Percentiles rank a stretch among this genome's conserved stretches.
Conservation (phyloP, 163 green algal genomes). For the Smithsoniella earleae region DNA sequence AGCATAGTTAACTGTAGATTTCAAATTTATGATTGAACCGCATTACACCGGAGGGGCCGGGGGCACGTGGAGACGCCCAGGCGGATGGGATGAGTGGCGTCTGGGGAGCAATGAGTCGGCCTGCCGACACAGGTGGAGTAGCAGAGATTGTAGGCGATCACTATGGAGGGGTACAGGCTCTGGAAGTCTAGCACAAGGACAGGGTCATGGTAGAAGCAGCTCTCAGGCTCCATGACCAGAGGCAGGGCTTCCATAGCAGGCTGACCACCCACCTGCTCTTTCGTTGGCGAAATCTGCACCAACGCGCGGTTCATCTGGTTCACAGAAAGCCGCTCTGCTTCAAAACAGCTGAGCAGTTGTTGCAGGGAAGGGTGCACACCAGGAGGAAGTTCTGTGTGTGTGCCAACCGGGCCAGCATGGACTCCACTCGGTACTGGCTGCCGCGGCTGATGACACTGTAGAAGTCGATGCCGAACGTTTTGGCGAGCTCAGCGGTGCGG, state of each 20-base stretch:
- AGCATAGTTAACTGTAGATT: slow-evolving; percentile 10
- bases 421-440: slow-evolving; percentile 85
- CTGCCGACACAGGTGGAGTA: slow-evolving; percentile 81
- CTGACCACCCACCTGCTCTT: slow-evolving; percentile 64
- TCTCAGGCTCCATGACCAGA: slow-evolving; percentile 92
- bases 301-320: no score
- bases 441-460: slow-evolving; percentile 79
- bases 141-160: slow-evolving; percentile 99
- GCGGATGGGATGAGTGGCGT: slow-evolving; percentile 2
- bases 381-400: slow-evolving; percentile 83
- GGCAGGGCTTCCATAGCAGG: slow-evolving; percentile 85
- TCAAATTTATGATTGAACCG: no score
- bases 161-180: slow-evolving; percentile 83
- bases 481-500: slow-evolving; percentile 63
- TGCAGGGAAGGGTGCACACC: slow-evolving; percentile 35
- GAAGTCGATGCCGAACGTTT: slow-evolving; percentile 83
- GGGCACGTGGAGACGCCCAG: slow-evolving; percentile 20
- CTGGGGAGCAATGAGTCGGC: slow-evolving; percentile 45
- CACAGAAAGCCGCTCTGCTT: no score
- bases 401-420: slow-evolving; percentile 70
- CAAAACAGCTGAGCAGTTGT: background rate
- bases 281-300: slow-evolving; percentile 29
- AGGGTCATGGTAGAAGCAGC: slow-evolving; percentile 68
- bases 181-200: slow-evolving; percentile 95
- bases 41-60: no score